Evolutionary conservation across 352 stramenopile species (phyloP), one percentile per base, ranked within the genome.

Genomic region (Globisporangium spinosum): DNA sequence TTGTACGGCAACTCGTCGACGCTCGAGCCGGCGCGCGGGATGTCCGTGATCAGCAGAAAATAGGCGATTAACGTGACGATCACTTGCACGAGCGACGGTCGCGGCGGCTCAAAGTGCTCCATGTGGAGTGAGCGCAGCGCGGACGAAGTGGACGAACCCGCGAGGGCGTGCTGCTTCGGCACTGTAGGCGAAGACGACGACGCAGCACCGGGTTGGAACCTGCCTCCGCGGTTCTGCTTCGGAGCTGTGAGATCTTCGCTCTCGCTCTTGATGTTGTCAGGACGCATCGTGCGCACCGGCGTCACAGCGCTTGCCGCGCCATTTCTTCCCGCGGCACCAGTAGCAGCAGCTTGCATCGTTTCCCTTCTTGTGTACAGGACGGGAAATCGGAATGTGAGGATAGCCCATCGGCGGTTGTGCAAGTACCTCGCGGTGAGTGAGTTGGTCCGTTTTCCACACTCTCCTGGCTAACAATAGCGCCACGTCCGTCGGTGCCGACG

Each of bases 41-140:
- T 70, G 53, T 87, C 77, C 34, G 77, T 83, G 0, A 87, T 58
- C 13, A 85, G 56, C 43, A 87, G 67, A 9, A 78, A 73, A 60
- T 87, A 87, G 40, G 71, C 77, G 35, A 74, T 70, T n/a, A 87
- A 57, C n/a, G 65, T 54, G 5, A 87, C 7, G 4, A 80, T 1
- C 6, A 85, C 67, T 47, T 81, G 75, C 4, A 87, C 10, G 12
- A 57, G 20, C n/a, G 65, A 62, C 53, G 38, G 49, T 10, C 43
- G 51, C 25, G 69, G 69, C 13, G 69, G 38, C 58, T 74, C 58
- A 62, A 74, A 74, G 29, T 69, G 56, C 51, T 74, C 64, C 22
- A 29, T 64, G 40, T 70, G 68, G 9, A 73, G 59, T 51, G 59
- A 67, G 2, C 60, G 59, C 27, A 71, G 51, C 9, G 55, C 66